These are phyloP conservation scores for Candida taoyuanica DNA, from an alignment of 805 yeast species.

Conservation along the genomic window DNA sequence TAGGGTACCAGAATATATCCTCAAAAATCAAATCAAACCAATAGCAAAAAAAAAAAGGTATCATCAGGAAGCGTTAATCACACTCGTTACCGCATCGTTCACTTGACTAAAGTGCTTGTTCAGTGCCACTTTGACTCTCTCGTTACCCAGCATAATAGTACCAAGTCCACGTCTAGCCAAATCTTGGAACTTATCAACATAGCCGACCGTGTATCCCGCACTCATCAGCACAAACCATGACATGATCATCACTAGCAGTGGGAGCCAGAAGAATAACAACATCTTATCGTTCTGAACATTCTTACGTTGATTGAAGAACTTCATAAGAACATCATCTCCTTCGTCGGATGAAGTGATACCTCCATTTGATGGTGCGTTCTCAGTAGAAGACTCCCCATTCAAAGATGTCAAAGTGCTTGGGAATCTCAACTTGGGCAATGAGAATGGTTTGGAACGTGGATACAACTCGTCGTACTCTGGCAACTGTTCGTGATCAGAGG, in stretches of 20 bases:
- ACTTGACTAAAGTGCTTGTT: slow-evolving; percentile 35
- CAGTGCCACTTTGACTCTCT: slow-evolving; percentile 41
- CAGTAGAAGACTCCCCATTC: no score
- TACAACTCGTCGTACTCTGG: slow-evolving; percentile 75
- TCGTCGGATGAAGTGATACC: slow-evolving; percentile 11
- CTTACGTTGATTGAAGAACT: slow-evolving; percentile 39
- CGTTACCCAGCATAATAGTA: slow-evolving; percentile 48
- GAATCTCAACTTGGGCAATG: slow-evolving; percentile 17
- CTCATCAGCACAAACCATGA: slow-evolving; percentile 39
- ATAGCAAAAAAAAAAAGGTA: neutral
- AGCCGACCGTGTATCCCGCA: slow-evolving; percentile 33
- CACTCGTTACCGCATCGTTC: slow-evolving; percentile 36
- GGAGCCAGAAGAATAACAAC: slow-evolving; percentile 89
- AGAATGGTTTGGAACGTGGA: slow-evolving; percentile 36
- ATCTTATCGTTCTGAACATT: slow-evolving; percentile 67
- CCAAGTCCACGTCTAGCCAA: slow-evolving; percentile 41
- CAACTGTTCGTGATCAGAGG: slow-evolving; percentile 38
- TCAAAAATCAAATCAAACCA: neutral
- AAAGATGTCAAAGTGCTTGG: slow-evolving; percentile 12
- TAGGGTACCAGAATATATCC: no score
- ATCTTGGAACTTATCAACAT: slow-evolving; percentile 33
- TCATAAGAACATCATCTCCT: slow-evolving; percentile 32
- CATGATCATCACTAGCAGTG: slow-evolving; percentile 56
- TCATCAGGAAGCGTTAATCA: slow-evolving; percentile 19
- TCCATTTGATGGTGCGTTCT: no score